phyloP scores from a whole-genome alignment of 768 basidiomycete species.

The Coprinellus aureogranulatus region DNA sequence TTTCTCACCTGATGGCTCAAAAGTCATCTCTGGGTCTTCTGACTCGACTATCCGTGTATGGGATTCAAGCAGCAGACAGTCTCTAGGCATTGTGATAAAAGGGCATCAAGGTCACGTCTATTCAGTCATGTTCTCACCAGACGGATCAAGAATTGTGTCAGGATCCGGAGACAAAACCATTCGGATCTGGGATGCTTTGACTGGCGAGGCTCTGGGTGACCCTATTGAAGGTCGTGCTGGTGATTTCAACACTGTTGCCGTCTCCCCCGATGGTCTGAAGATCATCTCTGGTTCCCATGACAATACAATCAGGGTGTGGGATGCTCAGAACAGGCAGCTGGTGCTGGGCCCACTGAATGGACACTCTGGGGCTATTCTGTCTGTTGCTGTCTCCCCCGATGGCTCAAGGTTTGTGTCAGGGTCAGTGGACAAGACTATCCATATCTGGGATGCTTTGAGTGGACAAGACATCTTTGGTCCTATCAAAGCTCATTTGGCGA shows the following conservation, averaged over 20 bases:
- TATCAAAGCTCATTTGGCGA: too few relatives aligned
- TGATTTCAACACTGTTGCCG: too few relatives aligned
- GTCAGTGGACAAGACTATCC: too few relatives aligned
- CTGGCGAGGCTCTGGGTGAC: slow-evolving; percentile 13
- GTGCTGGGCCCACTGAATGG: background rate
- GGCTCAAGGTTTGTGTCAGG: too few relatives aligned
- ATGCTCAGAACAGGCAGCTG: slow-evolving; percentile 4
- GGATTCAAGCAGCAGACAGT: slow-evolving; percentile 12
- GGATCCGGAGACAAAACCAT: slow-evolving; percentile 24
- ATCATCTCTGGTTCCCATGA: too few relatives aligned
- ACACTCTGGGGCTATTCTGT: too few relatives aligned
- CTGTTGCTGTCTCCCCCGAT: too few relatives aligned
- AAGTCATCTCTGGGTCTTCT: background rate
- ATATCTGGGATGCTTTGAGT: too few relatives aligned
- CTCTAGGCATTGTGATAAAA: background rate
- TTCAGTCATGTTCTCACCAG: slow-evolving; percentile 1
- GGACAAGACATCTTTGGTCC: too few relatives aligned
- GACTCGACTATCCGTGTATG: background rate
- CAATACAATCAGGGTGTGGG: too few relatives aligned
- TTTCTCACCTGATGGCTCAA: slow-evolving; percentile 11
- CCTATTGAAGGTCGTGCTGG: too few relatives aligned
- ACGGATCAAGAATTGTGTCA: slow-evolving; percentile 20
- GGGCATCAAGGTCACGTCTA: background rate
- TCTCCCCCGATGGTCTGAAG: too few relatives aligned
- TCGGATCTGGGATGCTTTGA: slow-evolving; percentile 16